A percentile compares a stretch with the other conserved stretches of the same genome.
These are phyloP conservation scores for Blyttiomyces sp. DNA, from an alignment of 371 early-diverging fungal genomes.

Conservation along the genomic window DNA sequence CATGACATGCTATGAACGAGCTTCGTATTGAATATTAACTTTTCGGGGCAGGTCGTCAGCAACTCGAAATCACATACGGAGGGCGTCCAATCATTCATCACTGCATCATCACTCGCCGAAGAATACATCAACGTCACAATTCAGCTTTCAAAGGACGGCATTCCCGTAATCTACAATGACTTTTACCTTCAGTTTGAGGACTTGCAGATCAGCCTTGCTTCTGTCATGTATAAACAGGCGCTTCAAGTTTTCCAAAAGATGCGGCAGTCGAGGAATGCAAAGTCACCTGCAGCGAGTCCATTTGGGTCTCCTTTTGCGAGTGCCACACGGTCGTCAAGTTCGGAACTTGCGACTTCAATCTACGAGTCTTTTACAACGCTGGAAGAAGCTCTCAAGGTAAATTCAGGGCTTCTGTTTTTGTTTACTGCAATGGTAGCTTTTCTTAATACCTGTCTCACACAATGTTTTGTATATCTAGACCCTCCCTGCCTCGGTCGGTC, in stretches of 20 bases:
- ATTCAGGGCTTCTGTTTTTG: background rate
- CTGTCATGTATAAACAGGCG: constrained; percentile 4
- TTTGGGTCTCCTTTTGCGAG: too few relatives aligned
- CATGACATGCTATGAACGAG: too few relatives aligned
- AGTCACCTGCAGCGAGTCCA: too few relatives aligned
- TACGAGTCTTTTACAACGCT: constrained; percentile 62
- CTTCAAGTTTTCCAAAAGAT: constrained; percentile 2
- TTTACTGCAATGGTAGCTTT: too few relatives aligned
- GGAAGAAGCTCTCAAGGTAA: constrained; percentile 73
- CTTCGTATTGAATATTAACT: too few relatives aligned
- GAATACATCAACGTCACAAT: constrained; percentile 76
- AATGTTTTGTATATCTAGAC: background rate
- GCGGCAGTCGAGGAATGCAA: background rate
- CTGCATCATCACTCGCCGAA: constrained; percentile 51
- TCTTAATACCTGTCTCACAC: too few relatives aligned
- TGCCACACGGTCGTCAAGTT: background rate
- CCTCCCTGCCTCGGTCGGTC: constrained; percentile 65
- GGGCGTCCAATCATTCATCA: constrained; percentile 72
- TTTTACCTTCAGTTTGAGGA: constrained; percentile 50
- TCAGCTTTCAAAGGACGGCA: constrained; percentile 84
- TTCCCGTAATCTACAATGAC: constrained; percentile 83
- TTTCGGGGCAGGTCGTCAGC: too few relatives aligned
- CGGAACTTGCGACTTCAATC: constrained; percentile 32
- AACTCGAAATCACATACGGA: constrained; percentile 15
- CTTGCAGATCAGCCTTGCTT: background rate